A percentile compares a stretch with the other conserved stretches of the same genome.
Conservation (phyloP, 352 stramenopile species). For the Phytopythium sindhum region DNA sequence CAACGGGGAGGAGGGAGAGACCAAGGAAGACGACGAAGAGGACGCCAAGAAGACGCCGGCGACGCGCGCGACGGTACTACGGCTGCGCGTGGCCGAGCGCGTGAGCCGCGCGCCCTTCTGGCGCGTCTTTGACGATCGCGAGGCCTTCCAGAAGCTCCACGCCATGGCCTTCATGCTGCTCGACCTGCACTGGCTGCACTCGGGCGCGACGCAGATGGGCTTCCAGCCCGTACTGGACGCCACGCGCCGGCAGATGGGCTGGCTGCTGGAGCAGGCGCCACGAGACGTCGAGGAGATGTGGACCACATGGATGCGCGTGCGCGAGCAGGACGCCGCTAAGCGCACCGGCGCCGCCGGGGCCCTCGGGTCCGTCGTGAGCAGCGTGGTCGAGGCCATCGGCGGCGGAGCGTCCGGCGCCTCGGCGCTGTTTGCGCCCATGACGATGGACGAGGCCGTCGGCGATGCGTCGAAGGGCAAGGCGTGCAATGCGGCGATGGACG, state of each 20-base stretch:
- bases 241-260: slow-evolving; percentile 76
- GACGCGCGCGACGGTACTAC: slow-evolving; percentile 49
- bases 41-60: slow-evolving; percentile 5
- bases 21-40: slow-evolving; percentile 20
- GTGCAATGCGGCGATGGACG: no score
- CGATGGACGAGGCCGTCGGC: not conserved
- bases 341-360: slow-evolving; percentile 27
- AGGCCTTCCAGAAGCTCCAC: slow-evolving; percentile 73
- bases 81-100: slow-evolving; percentile 74
- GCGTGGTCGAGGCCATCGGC: slow-evolving; percentile 16
- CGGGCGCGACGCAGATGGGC: slow-evolving; percentile 78
- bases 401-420: not conserved
- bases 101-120: slow-evolving; percentile 79
- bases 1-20: not conserved
- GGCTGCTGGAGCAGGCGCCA: slow-evolving; percentile 74
- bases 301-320: slow-evolving; percentile 80
- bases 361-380: slow-evolving; percentile 12
- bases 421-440: not conserved
- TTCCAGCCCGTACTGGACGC: slow-evolving; percentile 80
- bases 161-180: slow-evolving; percentile 86
- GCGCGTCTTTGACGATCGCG: slow-evolving; percentile 67
- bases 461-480: not conserved
- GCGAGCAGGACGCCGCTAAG: slow-evolving; percentile 65
- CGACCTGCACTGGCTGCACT: slow-evolving; percentile 79
- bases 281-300: slow-evolving; percentile 79